Evolutionary conservation across 129 eudicot species (phyloP), one percentile per base, ranked within the genome.

Genomic region (Arctium lappa): DNA sequence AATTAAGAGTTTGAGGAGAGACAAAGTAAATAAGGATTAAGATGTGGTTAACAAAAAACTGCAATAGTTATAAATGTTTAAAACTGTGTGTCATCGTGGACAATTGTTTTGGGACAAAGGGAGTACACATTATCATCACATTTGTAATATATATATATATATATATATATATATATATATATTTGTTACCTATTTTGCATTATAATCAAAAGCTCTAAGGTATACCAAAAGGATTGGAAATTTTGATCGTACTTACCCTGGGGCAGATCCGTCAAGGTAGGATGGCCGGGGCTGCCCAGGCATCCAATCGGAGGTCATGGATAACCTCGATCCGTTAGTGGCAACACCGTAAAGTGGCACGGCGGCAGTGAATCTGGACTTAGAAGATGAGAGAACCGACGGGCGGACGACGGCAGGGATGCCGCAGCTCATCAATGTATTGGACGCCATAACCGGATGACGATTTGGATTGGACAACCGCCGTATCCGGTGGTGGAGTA

Each of bases 281-380:
- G 99, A 86, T n/a, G 98, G 99, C 5, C 98, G 87, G 66, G 99
- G 99, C 83, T 93, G 88, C n/a, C 99, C 99, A 12, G 97, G 99
- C 99, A 95, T 95, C 99, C 97, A 95, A 10, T 93, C 90, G n/a
- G 97, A 89, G 32, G 94, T 50, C 98, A 91, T 91, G 83, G 83
- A 77, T 10, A 91, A 44, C 84, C 91, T 76, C 32, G 93, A 83
- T 1, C 86, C 87, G 48, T 73, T 85, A 76, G 86, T 78, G 70
- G 87, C 82, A n/a, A 74, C 90, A 68, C 82, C 73, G 2, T 83
- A 76, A 75, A 90, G 73, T 1, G 88, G 87, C 53, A 87, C 79
- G 5, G 89, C 79, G 5, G 90, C 75, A 0, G 88, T 88, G 68
- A 91, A 93, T 83, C 86, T 89, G 9, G 97, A 93, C 81, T 88